Evolutionary conservation across 176 grass and related monocot genomes (phyloP), one percentile per base, ranked within the genome.

Genomic region (Paspalum notatum): DNA sequence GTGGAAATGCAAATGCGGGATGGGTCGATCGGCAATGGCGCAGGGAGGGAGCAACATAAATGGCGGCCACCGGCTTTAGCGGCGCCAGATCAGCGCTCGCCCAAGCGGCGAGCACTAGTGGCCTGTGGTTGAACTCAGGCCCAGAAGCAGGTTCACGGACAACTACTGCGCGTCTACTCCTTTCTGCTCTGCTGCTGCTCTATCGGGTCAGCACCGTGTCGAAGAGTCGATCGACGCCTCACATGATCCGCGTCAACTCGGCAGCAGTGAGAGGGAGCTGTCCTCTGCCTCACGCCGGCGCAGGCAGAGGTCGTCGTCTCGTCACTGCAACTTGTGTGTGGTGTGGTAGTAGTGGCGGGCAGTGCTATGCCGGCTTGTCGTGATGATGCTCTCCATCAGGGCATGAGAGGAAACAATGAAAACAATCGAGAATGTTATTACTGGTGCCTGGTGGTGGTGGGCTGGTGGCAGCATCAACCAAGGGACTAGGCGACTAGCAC

Each of bases 1-100:
- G 41, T 46, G 37, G 20, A 63, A 62, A 51, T 51, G 66, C 50
- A 63, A 62, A 51, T 51, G 66, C 50, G 51, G 68, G 64, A 71
- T 41, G 15, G 16, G 40, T 64, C 64, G 18, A 11, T 5, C 6
- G 4, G n/a, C 40, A 18, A 0, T 27, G 53, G 11, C 12, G 66
- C 6, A n/a, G 24, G 42, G 10, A 44, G 80, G 44, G 61, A 14
- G 62, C 38, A n/a, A 39, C 74, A 52, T 53, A 71, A 77, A 78
- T 62, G 54, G 12, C 9, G 43, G 3, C 37, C 85, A 72, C 54
- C 73, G 12, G 68, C 72, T 45, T 63, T 15, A 16, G 53, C 63
- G 78, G 71, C 71, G 85, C 60, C 61, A 56, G 71, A 52, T 40
- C 57, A 11, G 45, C 43, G 41, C 4, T 14, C 40, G 5, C 5